Evolutionary conservation across 2,329 filamentous ascomycete genomes (phyloP).

Genomic region (Lachnellula hyalina): DNA sequence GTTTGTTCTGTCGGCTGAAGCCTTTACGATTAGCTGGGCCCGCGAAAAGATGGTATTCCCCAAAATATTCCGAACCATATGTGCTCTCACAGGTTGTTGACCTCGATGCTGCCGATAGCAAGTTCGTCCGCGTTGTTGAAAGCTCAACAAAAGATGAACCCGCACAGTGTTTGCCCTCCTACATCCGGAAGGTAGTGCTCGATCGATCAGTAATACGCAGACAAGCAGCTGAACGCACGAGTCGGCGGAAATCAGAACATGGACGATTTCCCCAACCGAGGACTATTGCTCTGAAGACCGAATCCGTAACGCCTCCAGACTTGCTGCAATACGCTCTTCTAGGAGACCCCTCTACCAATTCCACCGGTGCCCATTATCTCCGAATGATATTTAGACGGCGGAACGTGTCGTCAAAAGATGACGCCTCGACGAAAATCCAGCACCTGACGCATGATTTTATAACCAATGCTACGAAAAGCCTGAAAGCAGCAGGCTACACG

Average conservation of each 20-base stretch:
- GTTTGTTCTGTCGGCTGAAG: conserved; percentile 12
- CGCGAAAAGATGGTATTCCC: conserved; percentile 12
- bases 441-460: conserved; percentile 7
- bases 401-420: conserved; percentile 1
- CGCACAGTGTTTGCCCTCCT: background rate
- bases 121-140: conserved; percentile 35
- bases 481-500: conserved; percentile 7
- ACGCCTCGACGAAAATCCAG: conserved; percentile 1
- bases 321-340: conserved; percentile 20
- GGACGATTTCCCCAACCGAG: background rate
- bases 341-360: conserved; percentile 11
- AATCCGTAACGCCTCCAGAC: conserved; percentile 14
- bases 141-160: conserved; percentile 6
- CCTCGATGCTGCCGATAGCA: conserved; percentile 45
- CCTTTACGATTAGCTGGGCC: background rate
- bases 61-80: conserved; percentile 13
- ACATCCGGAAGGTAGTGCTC: background rate
- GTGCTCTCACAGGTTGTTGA: conserved; percentile 44
- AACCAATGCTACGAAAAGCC: background rate
- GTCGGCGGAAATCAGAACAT: background rate
- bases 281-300: background rate
- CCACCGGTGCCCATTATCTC: background rate
- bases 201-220: background rate
- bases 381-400: background rate
- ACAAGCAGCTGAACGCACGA: background rate